These are phyloP conservation scores for Trichoderma sp. DNA, from an alignment of 2,329 filamentous ascomycete genomes.

Conservation along the genomic window DNA sequence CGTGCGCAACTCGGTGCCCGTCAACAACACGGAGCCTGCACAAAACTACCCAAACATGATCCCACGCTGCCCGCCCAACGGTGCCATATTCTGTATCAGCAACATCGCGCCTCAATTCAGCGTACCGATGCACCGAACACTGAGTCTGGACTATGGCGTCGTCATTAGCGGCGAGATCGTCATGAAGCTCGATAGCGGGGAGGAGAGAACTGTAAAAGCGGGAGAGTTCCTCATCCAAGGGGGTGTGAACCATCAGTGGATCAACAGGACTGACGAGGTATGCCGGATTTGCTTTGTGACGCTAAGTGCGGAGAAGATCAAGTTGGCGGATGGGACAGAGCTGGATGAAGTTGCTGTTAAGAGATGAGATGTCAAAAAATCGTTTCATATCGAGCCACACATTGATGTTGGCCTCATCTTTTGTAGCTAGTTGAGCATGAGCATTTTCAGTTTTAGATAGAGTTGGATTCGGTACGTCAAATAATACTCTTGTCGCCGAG, in stretches of 20 bases:
- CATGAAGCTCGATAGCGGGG: conserved; percentile 46
- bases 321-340: conserved; percentile 42
- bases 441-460: background rate
- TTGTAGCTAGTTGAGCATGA: background rate
- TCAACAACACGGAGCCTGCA: conserved; percentile 36
- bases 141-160: conserved; percentile 47
- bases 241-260: conserved; percentile 51
- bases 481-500: conserved; percentile 39
- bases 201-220: conserved; percentile 42
- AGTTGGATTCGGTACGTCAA: conserved; percentile 18
- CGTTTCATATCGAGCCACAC: background rate
- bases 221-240: conserved; percentile 49
- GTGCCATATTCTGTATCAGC: conserved; percentile 42
- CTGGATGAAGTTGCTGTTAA: conserved; percentile 41
- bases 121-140: conserved; percentile 49
- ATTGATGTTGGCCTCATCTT: background rate
- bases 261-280: conserved; percentile 44
- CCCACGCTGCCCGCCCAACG: conserved; percentile 43
- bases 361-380: background rate
- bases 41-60: conserved; percentile 33
- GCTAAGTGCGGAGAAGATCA: conserved; percentile 47
- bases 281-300: conserved; percentile 48
- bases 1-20: conserved; percentile 38
- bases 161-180: conserved; percentile 48
- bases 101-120: conserved; percentile 39